A percentile compares a stretch with the other conserved stretches of the same genome.
Evolutionary conservation across 257 asterid species (phyloP).

Genomic region (Ballota nigra): DNA sequence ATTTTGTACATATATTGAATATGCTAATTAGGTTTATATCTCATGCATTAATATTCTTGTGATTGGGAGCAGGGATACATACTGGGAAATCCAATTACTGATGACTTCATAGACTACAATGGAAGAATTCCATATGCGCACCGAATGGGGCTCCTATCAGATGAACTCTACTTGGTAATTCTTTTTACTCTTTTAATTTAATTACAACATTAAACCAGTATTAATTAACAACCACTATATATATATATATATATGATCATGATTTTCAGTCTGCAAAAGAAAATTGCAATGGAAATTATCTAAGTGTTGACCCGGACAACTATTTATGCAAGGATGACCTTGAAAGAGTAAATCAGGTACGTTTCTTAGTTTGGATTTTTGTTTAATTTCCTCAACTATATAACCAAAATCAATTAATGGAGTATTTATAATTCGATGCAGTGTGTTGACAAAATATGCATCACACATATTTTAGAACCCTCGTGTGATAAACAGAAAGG

Average conservation of each 20-base stretch:
- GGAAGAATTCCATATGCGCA: slow-evolving; percentile 32
- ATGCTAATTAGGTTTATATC: no score
- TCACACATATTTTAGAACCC: slow-evolving; percentile 20
- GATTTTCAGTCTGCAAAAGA: slow-evolving; percentile 25
- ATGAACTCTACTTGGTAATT: neutral
- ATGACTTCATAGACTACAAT: neutral
- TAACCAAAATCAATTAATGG: neutral
- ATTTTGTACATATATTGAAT: no score
- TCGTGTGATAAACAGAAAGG: slow-evolving; percentile 9
- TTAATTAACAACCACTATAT: no score
- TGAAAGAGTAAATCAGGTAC: slow-evolving; percentile 21
- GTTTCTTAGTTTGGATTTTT: neutral
- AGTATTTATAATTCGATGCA: neutral
- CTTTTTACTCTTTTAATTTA: no score
- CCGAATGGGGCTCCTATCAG: slow-evolving; percentile 35
- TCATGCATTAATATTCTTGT: neutral
- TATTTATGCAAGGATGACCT: slow-evolving; percentile 21
- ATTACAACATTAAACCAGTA: no score
- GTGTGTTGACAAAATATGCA: slow-evolving; percentile 19
- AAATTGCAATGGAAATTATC: slow-evolving; percentile 25
- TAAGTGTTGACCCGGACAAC: slow-evolving; percentile 14
- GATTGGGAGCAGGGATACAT: slow-evolving; percentile 30
- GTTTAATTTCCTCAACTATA: neutral
- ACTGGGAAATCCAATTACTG: slow-evolving; percentile 31
- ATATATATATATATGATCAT: no score